Evolutionary conservation across 176 grass and related monocot species (phyloP), one percentile per base, ranked within the genome.

Genomic region (Aegilops umbellulata): DNA sequence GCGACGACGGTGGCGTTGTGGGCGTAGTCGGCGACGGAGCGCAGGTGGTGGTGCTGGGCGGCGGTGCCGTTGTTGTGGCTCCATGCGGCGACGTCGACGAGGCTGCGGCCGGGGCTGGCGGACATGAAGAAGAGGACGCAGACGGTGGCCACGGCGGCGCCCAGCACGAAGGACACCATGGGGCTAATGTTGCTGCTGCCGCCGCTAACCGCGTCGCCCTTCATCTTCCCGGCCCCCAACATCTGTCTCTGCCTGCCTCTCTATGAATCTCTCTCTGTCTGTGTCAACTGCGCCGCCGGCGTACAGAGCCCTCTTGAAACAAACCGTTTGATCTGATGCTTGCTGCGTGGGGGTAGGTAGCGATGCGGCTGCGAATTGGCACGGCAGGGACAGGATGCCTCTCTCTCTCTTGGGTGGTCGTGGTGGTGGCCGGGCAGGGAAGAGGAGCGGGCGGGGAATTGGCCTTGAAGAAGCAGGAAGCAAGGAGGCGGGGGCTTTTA

Each of bases 61-160:
- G 29, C 20, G 61, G 34, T 76, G 60, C 9, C 7, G 73, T 11
- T 32, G 90, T 32, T 58, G 77, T 39, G 24, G 61, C 83, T 85
- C 84, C 84, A 91, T 0, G 77, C 82, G 19, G 86, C 31, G 86
- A 91, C 41, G 77, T 91, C 90, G 23, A 53, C 53, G 61, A 91
- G 85, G 1, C 89, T 81, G 0, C 82, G 51, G 1, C 49, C 74
- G 10, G 93, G 90, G 63, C 80, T 88, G 6, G 94, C 91, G 8
- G 91, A 91, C 86, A 93, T 76, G 94, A 91, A 91, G 86, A 93
- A 87, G 84, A 95, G 89, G 24, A 91, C 80, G 81, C 86, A 95
- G 82, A 90, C 94, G 82, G 91, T 91, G 81, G 86, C 91, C 91
- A 88, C 83, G 94, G 91, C 91, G 75, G 94, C 94, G 69, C 94